Conservation (phyloP, 164 flowering plant species). For the Brasenia schreberi region DNA sequence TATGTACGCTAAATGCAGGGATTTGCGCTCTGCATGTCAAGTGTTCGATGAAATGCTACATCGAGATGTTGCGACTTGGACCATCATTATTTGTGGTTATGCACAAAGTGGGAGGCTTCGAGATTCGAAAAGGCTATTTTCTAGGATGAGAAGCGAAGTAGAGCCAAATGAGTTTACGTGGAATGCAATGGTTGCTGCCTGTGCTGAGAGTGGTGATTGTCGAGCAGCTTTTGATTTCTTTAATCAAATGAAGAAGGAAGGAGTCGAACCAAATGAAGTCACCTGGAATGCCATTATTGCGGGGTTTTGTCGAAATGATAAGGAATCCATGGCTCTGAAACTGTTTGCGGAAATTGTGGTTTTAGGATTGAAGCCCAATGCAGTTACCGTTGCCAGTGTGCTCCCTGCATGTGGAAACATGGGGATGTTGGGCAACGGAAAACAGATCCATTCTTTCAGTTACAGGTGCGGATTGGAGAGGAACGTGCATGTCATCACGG, state of each 20-base stretch:
- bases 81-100: slow-evolving; percentile 53
- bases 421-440: slow-evolving; percentile 32
- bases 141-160: slow-evolving; percentile 23
- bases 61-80: slow-evolving; percentile 43
- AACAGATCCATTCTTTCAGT: slow-evolving; percentile 40
- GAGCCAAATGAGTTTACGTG: slow-evolving; percentile 61
- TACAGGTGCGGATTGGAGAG: slow-evolving; percentile 26
- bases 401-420: slow-evolving; percentile 44
- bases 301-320: slow-evolving; percentile 26
- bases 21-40: slow-evolving; percentile 19
- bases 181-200: slow-evolving; percentile 32
- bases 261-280: slow-evolving; percentile 42
- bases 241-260: slow-evolving; percentile 28
- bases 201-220: slow-evolving; percentile 27
- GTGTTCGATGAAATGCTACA: slow-evolving; percentile 44
- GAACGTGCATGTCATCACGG: slow-evolving; percentile 38
- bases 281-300: slow-evolving; percentile 37
- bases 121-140: slow-evolving; percentile 7
- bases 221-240: slow-evolving; percentile 22
- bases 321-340: slow-evolving; percentile 26
- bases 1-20: slow-evolving; percentile 52
- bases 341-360: slow-evolving; percentile 36
- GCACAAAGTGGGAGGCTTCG: slow-evolving; percentile 20
- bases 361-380: slow-evolving; percentile 37
- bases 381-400: slow-evolving; percentile 45